These are phyloP conservation scores for Apophysomyces variabilis DNA, from an alignment of 371 early-diverging fungal species.

Conservation along the genomic window DNA sequence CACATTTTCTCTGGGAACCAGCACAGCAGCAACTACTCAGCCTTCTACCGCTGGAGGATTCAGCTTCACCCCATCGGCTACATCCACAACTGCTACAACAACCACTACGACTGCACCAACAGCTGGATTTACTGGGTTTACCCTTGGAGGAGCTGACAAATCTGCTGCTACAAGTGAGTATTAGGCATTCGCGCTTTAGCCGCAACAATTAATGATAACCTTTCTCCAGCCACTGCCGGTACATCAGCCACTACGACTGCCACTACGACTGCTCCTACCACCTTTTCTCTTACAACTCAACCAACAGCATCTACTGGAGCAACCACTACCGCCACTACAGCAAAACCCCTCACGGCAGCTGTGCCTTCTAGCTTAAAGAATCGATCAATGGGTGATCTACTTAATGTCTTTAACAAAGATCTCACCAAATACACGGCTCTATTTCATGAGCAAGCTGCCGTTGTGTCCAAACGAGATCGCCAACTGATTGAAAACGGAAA, in stretches of 20 bases:
- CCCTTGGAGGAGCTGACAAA: conserved; percentile 22
- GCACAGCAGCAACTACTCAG: not conserved
- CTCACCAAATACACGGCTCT: conserved; percentile 77
- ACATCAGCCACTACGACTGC: conserved; percentile 19
- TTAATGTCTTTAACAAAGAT: conserved; percentile 86
- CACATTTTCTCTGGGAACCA: not conserved
- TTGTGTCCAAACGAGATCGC: conserved; percentile 88
- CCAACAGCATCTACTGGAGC: conserved; percentile 29
- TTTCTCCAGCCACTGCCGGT: too few species aligned
- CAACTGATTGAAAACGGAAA: conserved; percentile 84
- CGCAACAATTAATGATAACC: conserved; percentile 13
- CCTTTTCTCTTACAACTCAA: conserved; percentile 32
- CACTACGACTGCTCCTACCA: conserved; percentile 20
- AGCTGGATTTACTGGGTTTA: conserved; percentile 20
- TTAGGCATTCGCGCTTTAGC: conserved; percentile 11
- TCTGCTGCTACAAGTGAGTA: conserved; percentile 14
- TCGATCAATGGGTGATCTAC: conserved; percentile 86
- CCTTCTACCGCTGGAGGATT: conserved; percentile 12
- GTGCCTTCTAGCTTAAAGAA: conserved; percentile 72
- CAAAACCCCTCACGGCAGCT: conserved; percentile 41
- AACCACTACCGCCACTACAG: conserved; percentile 23
- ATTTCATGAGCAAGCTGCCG: conserved; percentile 86
- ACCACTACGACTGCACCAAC: conserved; percentile 30
- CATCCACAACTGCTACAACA: conserved; percentile 17
- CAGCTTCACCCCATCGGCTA: conserved; percentile 18